Percentiles rank a stretch among this genome's conserved stretches.
These are phyloP conservation scores for Coemansia guatemalensis DNA, from an alignment of 192 early-diverging fungal genomes.

Conservation along the genomic window DNA sequence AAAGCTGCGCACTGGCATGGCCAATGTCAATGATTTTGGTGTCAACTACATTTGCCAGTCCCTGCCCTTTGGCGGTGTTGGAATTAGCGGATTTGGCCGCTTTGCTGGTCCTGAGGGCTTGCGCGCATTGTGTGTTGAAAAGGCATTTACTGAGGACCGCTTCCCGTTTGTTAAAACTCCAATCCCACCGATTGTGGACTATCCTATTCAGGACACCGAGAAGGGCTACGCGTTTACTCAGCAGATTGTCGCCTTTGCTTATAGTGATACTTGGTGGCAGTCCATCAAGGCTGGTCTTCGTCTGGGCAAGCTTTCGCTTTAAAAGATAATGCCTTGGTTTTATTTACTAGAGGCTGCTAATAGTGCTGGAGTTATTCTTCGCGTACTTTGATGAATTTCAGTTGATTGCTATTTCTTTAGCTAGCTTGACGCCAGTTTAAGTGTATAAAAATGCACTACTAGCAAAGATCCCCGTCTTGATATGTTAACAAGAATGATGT, in stretches of 20 bases:
- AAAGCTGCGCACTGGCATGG: slow-evolving; percentile 70
- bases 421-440: neutral
- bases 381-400: neutral
- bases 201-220: slow-evolving; percentile 62
- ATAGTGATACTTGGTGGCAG: slow-evolving; percentile 51
- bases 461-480: neutral
- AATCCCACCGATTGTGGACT: slow-evolving; percentile 75
- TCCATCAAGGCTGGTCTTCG: slow-evolving; percentile 56
- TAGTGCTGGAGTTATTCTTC: neutral
- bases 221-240: slow-evolving; percentile 60
- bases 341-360: neutral
- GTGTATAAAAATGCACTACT: neutral
- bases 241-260: slow-evolving; percentile 57
- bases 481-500: neutral
- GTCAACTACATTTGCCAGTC: slow-evolving; percentile 82
- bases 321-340: neutral
- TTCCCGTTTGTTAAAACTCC: slow-evolving; percentile 69
- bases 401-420: neutral
- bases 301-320: slow-evolving; percentile 56
- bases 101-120: slow-evolving; percentile 76
- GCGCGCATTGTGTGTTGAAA: slow-evolving; percentile 67
- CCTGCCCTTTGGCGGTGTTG: slow-evolving; percentile 81
- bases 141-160: slow-evolving; percentile 72
- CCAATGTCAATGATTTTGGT: slow-evolving; percentile 86
- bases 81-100: slow-evolving; percentile 74